Evolutionary conservation across 2,329 filamentous ascomycete genomes (phyloP).

Genomic region (Fusarium euwallaceae): DNA sequence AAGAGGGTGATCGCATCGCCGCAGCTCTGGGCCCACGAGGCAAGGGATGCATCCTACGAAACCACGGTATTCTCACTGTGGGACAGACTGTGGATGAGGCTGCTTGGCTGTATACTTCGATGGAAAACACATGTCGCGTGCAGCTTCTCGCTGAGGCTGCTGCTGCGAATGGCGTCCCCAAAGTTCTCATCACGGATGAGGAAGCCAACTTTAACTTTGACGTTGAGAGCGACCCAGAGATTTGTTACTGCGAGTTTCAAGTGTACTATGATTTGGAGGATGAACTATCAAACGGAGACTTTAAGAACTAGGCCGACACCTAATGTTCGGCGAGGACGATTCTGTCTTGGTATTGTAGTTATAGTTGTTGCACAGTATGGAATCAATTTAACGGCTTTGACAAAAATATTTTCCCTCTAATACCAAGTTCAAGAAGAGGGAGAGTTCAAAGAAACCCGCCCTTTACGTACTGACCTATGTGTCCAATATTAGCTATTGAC

Average conservation of each 20-base stretch:
- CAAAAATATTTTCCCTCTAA: background rate
- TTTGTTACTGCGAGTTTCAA: slow-evolving; percentile 47
- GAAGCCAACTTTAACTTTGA: slow-evolving; percentile 55
- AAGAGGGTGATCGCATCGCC: slow-evolving; percentile 75
- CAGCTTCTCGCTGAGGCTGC: slow-evolving; percentile 49
- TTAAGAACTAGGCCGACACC: slow-evolving; percentile 34
- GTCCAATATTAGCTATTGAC: background rate
- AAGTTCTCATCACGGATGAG: slow-evolving; percentile 56
- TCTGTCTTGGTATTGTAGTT: background rate
- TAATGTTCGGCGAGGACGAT: background rate
- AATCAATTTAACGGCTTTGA: background rate
- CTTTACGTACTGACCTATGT: background rate
- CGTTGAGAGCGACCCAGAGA: slow-evolving; percentile 44
- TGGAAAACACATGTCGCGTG: slow-evolving; percentile 73
- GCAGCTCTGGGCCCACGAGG: slow-evolving; percentile 68
- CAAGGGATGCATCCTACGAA: slow-evolving; percentile 74
- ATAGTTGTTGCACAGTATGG: background rate
- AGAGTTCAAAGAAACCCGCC: background rate
- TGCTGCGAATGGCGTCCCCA: slow-evolving; percentile 47
- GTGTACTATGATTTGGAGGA: slow-evolving; percentile 47
- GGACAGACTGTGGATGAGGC: slow-evolving; percentile 80
- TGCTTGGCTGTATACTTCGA: slow-evolving; percentile 75
- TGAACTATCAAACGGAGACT: slow-evolving; percentile 37
- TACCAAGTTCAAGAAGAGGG: background rate
- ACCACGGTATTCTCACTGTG: slow-evolving; percentile 79